phyloP scores from a whole-genome alignment of 148 eudicot genomes.

The Suaeda aralocaspica region DNA sequence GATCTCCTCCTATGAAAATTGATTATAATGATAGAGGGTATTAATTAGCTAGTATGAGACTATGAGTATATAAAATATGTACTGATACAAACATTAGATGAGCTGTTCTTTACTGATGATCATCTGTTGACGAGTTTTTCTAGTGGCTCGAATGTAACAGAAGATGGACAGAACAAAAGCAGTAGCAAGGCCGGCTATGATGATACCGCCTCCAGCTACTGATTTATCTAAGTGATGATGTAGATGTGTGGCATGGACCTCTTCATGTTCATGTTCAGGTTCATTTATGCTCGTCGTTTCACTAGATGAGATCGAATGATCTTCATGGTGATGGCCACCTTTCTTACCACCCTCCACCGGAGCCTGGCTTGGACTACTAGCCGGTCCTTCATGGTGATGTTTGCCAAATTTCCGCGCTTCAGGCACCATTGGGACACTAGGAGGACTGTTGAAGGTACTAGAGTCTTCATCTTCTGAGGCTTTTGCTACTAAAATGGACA shows the following conservation, averaged over 20 bases:
- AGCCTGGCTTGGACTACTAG: neutral
- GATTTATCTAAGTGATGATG: slow-evolving; percentile 12
- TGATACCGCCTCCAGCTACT: slow-evolving; percentile 9
- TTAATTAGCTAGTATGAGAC: neutral
- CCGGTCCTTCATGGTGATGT: neutral
- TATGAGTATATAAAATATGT: neutral
- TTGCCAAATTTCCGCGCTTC: slow-evolving; percentile 4
- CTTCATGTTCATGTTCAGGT: neutral
- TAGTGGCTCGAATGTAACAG: slow-evolving; percentile 17
- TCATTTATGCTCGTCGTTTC: neutral
- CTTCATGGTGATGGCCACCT: neutral
- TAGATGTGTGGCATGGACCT: neutral
- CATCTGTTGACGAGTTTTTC: neutral
- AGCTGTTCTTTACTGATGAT: slow-evolving; percentile 6
- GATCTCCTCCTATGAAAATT: too few relatives aligned
- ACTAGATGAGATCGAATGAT: neutral
- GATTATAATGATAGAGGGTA: too few relatives aligned
- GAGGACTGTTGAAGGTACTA: neutral
- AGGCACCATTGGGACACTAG: neutral
- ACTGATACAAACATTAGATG: slow-evolving; percentile 11
- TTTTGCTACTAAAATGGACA: neutral
- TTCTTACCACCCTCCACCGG: neutral
- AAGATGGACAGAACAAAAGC: slow-evolving; percentile 6
- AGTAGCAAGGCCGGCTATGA: slow-evolving; percentile 9
- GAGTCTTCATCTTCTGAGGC: neutral